Evolutionary conservation across 2,329 filamentous ascomycete species (phyloP).

Genomic region (Sphaerulina vaccinii): DNA sequence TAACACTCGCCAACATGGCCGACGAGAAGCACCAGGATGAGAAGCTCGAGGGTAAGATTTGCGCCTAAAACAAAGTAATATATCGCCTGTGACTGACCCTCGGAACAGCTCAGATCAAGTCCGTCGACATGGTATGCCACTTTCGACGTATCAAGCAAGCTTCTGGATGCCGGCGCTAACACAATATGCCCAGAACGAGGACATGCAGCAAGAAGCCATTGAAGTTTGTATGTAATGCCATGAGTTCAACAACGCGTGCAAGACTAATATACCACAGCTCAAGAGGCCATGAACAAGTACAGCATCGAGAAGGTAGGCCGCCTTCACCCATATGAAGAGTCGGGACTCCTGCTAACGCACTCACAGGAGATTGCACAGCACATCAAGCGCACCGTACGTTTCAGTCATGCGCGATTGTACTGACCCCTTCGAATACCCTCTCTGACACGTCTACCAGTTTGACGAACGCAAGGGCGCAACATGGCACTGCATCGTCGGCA

Average conservation of each 20-base stretch:
- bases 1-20: constrained; percentile 26
- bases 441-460: constrained; percentile 61
- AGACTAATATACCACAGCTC: constrained; percentile 49
- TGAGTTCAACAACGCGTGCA: not conserved
- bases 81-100: constrained; percentile 16
- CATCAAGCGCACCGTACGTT: constrained; percentile 82
- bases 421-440: not conserved
- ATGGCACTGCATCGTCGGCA: constrained; percentile 98
- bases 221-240: constrained; percentile 75
- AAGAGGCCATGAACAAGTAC: constrained; percentile 69
- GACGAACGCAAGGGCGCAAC: constrained; percentile 95
- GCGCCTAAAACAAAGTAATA: constrained; percentile 9
- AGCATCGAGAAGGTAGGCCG: constrained; percentile 67
- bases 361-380: constrained; percentile 86
- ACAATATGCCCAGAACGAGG: constrained; percentile 67
- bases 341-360: not conserved
- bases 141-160: not conserved
- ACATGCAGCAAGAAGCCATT: constrained; percentile 94
- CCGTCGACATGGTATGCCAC: constrained; percentile 88
- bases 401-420: not conserved
- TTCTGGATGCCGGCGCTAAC: not conserved
- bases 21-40: constrained; percentile 29
- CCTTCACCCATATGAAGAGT: too few relatives aligned
- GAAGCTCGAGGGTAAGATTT: constrained; percentile 70
- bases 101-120: constrained; percentile 85